Base-by-base conservation (phyloP, 129 eudicot genomes). In the Artemisia tridentata region DNA sequence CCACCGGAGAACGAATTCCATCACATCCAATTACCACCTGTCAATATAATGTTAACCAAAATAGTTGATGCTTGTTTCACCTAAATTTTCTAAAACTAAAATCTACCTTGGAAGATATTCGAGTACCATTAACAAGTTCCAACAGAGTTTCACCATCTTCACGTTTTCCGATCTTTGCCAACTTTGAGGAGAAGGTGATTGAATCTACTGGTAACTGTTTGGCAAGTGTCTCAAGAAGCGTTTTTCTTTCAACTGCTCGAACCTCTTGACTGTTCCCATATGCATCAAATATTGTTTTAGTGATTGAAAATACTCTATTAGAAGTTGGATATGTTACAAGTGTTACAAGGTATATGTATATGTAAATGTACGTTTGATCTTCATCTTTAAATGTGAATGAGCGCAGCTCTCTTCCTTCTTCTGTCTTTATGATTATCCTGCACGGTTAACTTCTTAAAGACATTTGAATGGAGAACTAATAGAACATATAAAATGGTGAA, bases 11-110 rank as follows among this genome's bases (percentile, higher is more conserved):
- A 41, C 89, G 82, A 72, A 88, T 69, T 60, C 99, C 99, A 65
- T 93, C 99, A 77, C 99, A 93, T 62, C 88, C 99, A 72, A 93
- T 86, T 46, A 93, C 89, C 61, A 89, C 80, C 98, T 93, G 83
- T 66, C 21, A 15, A 63, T 19, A 21, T 51, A 57, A 75, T 10
- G 23, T 64, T 62, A 11, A 64, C 68, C 68, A 34, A 83, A 49
- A 16, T 38, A 16, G 71, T 20, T 11, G 34, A 53, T 25, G 27
- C 55, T 63, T 62, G 23, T 9, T 41, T 65, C 64, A 52, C 65
- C 45, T 53, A 19, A 11, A 74, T 17, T 41, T 65, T 54, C 25
- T 10, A 62, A 47, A 27, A 29, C 21, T 16, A 55, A 43, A n/a
- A n/a, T 43, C 17, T 72, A 93, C 98, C 97, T 90, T 85, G 67